A percentile compares a stretch with the other conserved stretches of the same genome.
These are phyloP conservation scores for Carex cristatella DNA, from an alignment of 176 grass and related monocot genomes.

Conservation along the genomic window DNA sequence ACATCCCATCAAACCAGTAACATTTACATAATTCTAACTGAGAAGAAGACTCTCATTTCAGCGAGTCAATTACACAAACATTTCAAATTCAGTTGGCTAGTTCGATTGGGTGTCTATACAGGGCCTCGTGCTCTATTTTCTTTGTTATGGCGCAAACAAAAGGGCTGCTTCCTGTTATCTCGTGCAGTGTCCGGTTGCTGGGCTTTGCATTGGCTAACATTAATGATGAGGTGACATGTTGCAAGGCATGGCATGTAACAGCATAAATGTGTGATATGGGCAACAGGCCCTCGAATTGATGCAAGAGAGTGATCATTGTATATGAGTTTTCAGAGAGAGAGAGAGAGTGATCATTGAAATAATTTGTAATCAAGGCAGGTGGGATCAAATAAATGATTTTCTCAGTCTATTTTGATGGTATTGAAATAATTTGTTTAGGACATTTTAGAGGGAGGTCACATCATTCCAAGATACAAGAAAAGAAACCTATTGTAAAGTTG, in stretches of 20 bases:
- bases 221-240: not conserved
- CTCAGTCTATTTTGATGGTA: not conserved
- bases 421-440: not conserved
- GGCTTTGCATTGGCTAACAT: not conserved
- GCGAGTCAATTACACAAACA: not conserved
- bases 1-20: not conserved
- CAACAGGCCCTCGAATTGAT: not conserved
- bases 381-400: not conserved
- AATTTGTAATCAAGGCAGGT: not conserved
- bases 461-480: not conserved
- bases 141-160: not conserved
- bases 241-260: not conserved
- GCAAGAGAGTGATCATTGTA: not conserved
- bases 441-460: not conserved
- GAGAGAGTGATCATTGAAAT: too few relatives aligned
- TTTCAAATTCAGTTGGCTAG: not conserved
- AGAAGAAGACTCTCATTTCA: not conserved
- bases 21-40: not conserved
- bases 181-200: not conserved
- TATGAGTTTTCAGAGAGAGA: not conserved
- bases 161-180: not conserved
- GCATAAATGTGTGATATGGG: not conserved
- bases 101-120: not conserved
- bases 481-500: not conserved
- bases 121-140: not conserved